Evolutionary conservation across 1,139 yeast species (phyloP).

Genomic region (Yamadazyma atlantica): DNA sequence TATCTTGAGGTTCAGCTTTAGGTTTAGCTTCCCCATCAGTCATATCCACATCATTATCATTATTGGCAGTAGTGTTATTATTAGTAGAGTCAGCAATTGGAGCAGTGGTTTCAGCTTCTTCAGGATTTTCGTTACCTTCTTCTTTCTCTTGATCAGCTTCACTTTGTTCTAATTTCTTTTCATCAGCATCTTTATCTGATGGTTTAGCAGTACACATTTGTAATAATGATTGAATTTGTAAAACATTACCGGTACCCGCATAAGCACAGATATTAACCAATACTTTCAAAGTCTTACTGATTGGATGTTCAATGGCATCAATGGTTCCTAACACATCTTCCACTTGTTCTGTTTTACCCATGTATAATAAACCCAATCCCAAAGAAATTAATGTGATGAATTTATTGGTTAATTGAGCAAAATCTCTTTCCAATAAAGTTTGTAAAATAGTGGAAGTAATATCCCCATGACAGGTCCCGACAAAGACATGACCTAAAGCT

Average conservation of each 20-base stretch:
- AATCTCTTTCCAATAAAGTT: slow-evolving; percentile 83
- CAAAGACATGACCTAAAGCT: slow-evolving; percentile 91
- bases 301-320: slow-evolving; percentile 94
- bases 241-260: slow-evolving; percentile 97
- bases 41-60: slow-evolving; percentile 21
- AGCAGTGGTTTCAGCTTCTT: slow-evolving; percentile 15
- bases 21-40: slow-evolving; percentile 25
- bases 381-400: slow-evolving; percentile 90
- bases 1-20: slow-evolving; percentile 18
- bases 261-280: slow-evolving; percentile 91
- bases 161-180: slow-evolving; percentile 35
- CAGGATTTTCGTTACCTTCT: slow-evolving; percentile 11
- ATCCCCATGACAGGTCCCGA: slow-evolving; percentile 95
- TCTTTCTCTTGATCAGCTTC: slow-evolving; percentile 35
- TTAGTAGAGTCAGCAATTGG: slow-evolving; percentile 11
- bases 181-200: slow-evolving; percentile 32
- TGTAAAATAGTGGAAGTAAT: slow-evolving; percentile 88
- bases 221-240: slow-evolving; percentile 87
- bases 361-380: slow-evolving; percentile 87
- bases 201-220: slow-evolving; percentile 79
- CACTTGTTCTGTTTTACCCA: slow-evolving; percentile 93
- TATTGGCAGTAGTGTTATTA: slow-evolving; percentile 10
- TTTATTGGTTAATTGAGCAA: slow-evolving; percentile 73
- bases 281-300: slow-evolving; percentile 84
- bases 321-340: slow-evolving; percentile 94